phyloP scores from a whole-genome alignment of 1,284 basidiomycete genomes.

The Malassezia restricta region DNA sequence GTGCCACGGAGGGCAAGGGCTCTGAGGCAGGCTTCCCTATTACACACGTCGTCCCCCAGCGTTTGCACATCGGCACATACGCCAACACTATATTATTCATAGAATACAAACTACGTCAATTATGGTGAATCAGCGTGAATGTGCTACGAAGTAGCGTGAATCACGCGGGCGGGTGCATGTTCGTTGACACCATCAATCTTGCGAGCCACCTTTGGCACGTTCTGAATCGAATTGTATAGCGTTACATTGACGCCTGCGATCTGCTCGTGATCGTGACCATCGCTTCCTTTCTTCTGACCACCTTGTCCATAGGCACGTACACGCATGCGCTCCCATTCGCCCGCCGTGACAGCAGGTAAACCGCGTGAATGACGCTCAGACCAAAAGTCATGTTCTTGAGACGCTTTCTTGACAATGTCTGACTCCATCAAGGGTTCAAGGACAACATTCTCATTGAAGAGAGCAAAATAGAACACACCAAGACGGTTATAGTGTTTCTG shows the following conservation, averaged over 20 bases:
- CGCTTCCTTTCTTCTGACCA: slow-evolving; percentile 30
- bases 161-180: too few species aligned
- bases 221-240: slow-evolving; percentile 22
- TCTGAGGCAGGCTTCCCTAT: too few species aligned
- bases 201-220: too few species aligned
- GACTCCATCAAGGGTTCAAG: slow-evolving; percentile 42
- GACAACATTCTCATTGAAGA: slow-evolving; percentile 44
- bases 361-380: slow-evolving; percentile 18
- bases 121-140: too few species aligned
- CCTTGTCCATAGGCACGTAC: slow-evolving; percentile 42
- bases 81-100: too few species aligned
- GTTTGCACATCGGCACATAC: too few species aligned
- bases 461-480: slow-evolving; percentile 48
- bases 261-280: slow-evolving; percentile 40
- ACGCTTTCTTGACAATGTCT: slow-evolving; percentile 33
- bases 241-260: slow-evolving; percentile 33
- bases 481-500: slow-evolving; percentile 46
- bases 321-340: slow-evolving; percentile 39
- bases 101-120: too few species aligned
- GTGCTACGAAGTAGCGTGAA: too few species aligned
- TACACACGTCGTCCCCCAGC: too few species aligned
- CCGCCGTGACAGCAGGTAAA: slow-evolving; percentile 30
- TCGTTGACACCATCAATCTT: too few species aligned
- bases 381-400: slow-evolving; percentile 30
- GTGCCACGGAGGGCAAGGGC: too few species aligned